phyloP scores from a whole-genome alignment of 2,329 filamentous ascomycete species.

The Diplodia mutila region DNA sequence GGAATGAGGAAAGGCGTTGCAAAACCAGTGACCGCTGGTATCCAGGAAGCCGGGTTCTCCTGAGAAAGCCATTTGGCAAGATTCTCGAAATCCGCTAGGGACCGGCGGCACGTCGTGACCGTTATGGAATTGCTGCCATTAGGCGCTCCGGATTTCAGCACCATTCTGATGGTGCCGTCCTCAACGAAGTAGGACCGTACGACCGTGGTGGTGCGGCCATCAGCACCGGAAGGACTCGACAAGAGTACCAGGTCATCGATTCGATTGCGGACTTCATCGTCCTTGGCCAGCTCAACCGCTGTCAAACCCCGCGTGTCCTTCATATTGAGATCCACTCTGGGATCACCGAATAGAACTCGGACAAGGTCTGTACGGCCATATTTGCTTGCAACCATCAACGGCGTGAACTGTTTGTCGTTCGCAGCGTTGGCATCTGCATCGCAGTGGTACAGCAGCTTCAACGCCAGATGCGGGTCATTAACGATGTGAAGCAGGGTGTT shows the following conservation, averaged over 20 bases:
- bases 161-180: constrained; percentile 88
- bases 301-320: constrained; percentile 87
- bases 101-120: constrained; percentile 90
- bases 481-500: constrained; percentile 97
- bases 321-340: constrained; percentile 81
- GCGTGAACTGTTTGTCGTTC: constrained; percentile 93
- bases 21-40: constrained; percentile 76
- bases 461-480: constrained; percentile 77
- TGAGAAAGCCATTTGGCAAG: constrained; percentile 79
- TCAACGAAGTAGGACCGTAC: constrained; percentile 97
- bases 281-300: constrained; percentile 94
- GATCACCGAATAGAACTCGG: constrained; percentile 81
- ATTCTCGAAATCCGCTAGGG: constrained; percentile 87
- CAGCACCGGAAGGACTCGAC: constrained; percentile 64
- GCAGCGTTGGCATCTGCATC: constrained; percentile 95
- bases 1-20: constrained; percentile 92
- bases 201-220: constrained; percentile 86
- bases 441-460: constrained; percentile 76
- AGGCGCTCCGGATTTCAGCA: constrained; percentile 90
- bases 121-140: constrained; percentile 83
- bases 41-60: constrained; percentile 94
- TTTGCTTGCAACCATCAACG: constrained; percentile 97
- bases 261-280: constrained; percentile 93
- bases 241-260: constrained; percentile 93
- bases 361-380: constrained; percentile 96